Evolutionary conservation across 345 rosid species (phyloP).

Genomic region (sweet orange (Citrus sinensis)): DVS_A1.0 CM039167.1:2553001-2553500

Average conservation of each 20-base stretch:
- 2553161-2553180: constrained; percentile 30
- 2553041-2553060: constrained; percentile 3
- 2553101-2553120: constrained; percentile 11
- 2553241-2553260: background rate
- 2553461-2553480: background rate
- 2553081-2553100: constrained; percentile 29
- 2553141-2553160: constrained; percentile 26
- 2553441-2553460: background rate
- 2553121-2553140: background rate
- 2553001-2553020: constrained; percentile 33
- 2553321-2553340: constrained; percentile 9
- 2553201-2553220: constrained; percentile 54
- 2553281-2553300: background rate
- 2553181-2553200: constrained; percentile 7
- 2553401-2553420: constrained; percentile 51
- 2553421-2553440: constrained; percentile 3
- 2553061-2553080: constrained; percentile 28
- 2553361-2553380: background rate
- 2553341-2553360: constrained; percentile 24
- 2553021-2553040: constrained; percentile 31
- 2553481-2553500: background rate
- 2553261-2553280: background rate
- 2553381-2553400: constrained; percentile 21
- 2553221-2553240: constrained; percentile 8
- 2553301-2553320: constrained; percentile 19